Evolutionary conservation across 805 yeast genomes (phyloP), one percentile per base, ranked within the genome.

Genomic region (Lachancea sp.): DNA sequence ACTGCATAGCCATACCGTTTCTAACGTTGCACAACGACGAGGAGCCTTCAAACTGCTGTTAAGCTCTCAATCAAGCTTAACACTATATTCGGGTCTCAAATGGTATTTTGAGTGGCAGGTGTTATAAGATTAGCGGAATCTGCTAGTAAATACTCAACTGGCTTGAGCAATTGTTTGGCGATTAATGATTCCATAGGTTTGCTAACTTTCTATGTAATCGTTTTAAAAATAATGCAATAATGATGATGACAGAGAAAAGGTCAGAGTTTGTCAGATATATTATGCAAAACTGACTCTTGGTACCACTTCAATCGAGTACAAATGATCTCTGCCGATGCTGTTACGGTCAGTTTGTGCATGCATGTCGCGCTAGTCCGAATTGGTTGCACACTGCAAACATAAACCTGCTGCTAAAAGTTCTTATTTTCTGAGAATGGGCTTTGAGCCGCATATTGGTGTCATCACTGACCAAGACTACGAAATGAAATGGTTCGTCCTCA

Each of bases 381-480:
- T 57, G 58, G 22, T 54, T 60, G 47, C 64, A 60, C 13, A 59
- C 42, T 13, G 67, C 58, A 38, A 65, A 64, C 42, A 64, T 54
- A 38, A 64, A 63, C 38, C 62, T 56, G 2, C 67, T 64, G 33
- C 62, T 60, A 37, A 63, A 59, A 12, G 65, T 63, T 39, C 54
- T 55, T 22, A 63, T 62, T 3, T 48, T 51, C 36, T 56, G 62
- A 30, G 57, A 56, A 26, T 53, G 50, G 6, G 87, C 81, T 50
- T 85, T 75, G 34, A 79, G 61, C 50, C 85, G 69, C 85, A 85
- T 79, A 50, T 80, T 82, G 45, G 80, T 67, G 58, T 85, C 91
- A 62, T 85, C 91, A 1, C 90, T 81, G 31, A 85, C 76, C 41
- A 85, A 63, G 22, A 82, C 72, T 50, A 84, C 78, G 58, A 78